phyloP scores from a whole-genome alignment of 306 rosid genomes.

The Fragaria vesca region DNA sequence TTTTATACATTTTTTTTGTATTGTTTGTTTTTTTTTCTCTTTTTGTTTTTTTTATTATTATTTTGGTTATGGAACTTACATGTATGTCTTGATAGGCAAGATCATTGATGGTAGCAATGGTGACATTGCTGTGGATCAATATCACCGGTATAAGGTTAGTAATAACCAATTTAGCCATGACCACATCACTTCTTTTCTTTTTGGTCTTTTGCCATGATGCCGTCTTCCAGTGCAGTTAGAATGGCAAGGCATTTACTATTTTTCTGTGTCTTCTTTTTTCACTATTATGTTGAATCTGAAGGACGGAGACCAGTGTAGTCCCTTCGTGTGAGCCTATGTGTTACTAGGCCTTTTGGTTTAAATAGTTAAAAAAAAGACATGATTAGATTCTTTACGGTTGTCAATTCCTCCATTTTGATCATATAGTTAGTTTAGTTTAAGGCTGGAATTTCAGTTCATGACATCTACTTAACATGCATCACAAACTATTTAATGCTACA shows the following conservation, averaged over 20 bases:
- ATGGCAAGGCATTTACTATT: neutral
- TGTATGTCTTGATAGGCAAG: conserved; percentile 51
- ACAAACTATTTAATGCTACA: conserved; percentile 15
- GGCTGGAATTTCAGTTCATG: conserved; percentile 3
- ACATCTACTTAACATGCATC: neutral
- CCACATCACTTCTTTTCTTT: conserved; percentile 6
- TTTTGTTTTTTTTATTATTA: neutral
- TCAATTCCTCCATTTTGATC: neutral
- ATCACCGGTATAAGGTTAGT: conserved; percentile 80
- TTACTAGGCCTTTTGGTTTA: neutral
- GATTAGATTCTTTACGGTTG: neutral
- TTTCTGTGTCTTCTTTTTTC: neutral
- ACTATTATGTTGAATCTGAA: neutral
- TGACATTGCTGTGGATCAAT: conserved; percentile 88
- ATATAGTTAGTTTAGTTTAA: neutral
- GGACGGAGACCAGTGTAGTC: neutral
- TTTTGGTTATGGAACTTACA: conserved; percentile 16
- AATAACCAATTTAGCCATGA: conserved; percentile 3
- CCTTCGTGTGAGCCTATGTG: neutral
- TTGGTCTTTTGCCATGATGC: neutral
- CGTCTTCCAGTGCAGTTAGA: neutral
- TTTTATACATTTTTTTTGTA: neutral
- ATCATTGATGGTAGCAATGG: conserved; percentile 75
- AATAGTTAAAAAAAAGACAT: neutral
- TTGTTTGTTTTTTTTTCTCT: neutral